Evolutionary conservation across 225 moss, liverwort and hornwort genomes (phyloP).

Genomic region (Polytrichum commune): DNA sequence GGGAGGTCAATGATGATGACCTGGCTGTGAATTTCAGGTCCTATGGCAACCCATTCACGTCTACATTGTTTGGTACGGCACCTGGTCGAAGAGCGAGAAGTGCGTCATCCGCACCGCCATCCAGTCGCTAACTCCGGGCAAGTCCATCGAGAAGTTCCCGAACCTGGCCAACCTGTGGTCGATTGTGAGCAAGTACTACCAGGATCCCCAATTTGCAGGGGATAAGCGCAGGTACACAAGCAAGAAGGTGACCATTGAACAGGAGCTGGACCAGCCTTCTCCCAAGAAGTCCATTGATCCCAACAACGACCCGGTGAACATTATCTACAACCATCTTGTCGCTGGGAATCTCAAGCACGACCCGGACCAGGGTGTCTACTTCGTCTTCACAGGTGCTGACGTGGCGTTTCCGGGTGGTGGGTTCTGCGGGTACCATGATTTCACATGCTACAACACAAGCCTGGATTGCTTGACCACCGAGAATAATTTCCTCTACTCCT

Average conservation of each 20-base stretch:
- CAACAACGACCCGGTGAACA: neutral
- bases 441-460: neutral
- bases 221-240: neutral
- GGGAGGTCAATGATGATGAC: neutral
- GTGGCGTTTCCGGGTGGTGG: neutral
- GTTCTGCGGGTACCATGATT: neutral
- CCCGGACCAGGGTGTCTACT: neutral
- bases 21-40: neutral
- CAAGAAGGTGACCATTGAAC: neutral
- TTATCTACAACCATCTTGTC: neutral
- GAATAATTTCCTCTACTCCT: neutral
- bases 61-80: conserved; percentile 2
- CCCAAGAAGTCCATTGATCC: neutral
- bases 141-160: neutral
- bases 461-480: neutral
- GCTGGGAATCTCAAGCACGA: neutral
- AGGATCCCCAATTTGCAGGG: neutral
- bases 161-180: neutral
- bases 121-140: neutral
- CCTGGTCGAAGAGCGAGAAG: neutral
- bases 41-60: neutral
- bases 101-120: neutral
- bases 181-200: neutral
- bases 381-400: neutral
- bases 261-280: neutral